A percentile compares a stretch with the other conserved stretches of the same genome.
These are phyloP conservation scores for Tripterygium wilfordii DNA, from an alignment of 177 flowering plant genomes.

Conservation along the genomic window DNA sequence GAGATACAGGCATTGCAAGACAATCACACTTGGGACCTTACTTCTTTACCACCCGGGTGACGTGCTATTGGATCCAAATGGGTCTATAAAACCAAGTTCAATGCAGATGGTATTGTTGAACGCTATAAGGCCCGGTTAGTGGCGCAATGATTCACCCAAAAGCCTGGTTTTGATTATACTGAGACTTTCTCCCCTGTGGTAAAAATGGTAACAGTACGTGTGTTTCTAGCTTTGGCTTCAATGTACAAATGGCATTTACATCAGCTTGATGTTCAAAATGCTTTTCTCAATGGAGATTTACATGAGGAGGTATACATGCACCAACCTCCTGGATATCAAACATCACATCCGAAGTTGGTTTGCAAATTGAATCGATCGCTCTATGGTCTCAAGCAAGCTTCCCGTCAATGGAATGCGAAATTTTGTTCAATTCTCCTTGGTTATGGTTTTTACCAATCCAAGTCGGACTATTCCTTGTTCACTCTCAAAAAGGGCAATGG, in stretches of 20 bases:
- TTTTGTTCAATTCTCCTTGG: neutral
- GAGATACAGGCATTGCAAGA: too few species aligned
- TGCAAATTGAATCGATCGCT: neutral
- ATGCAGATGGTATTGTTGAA: slow-evolving; percentile 4
- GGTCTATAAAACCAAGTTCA: slow-evolving; percentile 6
- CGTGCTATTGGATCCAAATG: slow-evolving; percentile 4
- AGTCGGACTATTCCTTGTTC: neutral
- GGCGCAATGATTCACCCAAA: slow-evolving; percentile 8
- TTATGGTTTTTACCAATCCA: neutral
- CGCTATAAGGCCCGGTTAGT: slow-evolving; percentile 9
- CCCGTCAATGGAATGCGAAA: neutral
- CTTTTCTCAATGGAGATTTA: slow-evolving; percentile 7
- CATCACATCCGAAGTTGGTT: neutral
- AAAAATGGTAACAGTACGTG: slow-evolving; percentile 5
- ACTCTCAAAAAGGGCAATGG: neutral
- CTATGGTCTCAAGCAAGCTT: neutral
- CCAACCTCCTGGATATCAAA: too few species aligned
- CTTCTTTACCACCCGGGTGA: neutral
- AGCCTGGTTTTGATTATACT: slow-evolving; percentile 2
- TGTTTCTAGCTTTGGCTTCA: neutral
- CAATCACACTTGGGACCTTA: too few species aligned
- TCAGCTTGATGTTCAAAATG: slow-evolving; percentile 14
- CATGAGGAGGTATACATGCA: too few species aligned
- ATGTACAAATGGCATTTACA: neutral
- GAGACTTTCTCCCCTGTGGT: slow-evolving; percentile 10